Percentiles rank a stretch among this genome's conserved stretches.
Evolutionary conservation across 208 protist species (phyloP).

Genomic region (Leishmania arabica): DNA sequence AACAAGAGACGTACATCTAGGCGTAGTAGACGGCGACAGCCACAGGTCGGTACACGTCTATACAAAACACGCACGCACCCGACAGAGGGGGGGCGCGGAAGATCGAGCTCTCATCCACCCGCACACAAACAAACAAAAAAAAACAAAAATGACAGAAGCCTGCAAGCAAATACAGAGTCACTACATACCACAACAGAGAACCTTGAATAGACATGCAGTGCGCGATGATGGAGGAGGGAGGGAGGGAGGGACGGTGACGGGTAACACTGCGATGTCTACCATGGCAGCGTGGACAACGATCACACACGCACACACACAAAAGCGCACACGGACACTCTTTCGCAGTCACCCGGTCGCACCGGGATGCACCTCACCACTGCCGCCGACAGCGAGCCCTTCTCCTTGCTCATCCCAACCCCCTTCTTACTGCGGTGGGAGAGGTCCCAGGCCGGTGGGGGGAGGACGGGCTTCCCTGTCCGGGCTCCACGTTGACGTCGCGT

Average conservation of each 20-base stretch:
- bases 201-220: not conserved
- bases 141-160: not conserved
- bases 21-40: not conserved
- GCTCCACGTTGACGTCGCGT: slow-evolving; percentile 24
- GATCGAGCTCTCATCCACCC: no score
- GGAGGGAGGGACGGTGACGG: not conserved
- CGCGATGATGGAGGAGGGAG: not conserved
- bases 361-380: not conserved
- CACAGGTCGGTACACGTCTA: not conserved
- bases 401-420: not conserved
- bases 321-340: not conserved
- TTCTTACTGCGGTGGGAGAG: slow-evolving; percentile 1
- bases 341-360: not conserved
- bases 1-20: not conserved
- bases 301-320: not conserved
- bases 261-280: not conserved
- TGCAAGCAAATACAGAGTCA: no score
- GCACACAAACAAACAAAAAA: not conserved
- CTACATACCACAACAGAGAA: no score
- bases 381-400: not conserved
- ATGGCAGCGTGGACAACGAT: not conserved
- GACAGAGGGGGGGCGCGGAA: no score
- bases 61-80: not conserved
- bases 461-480: not conserved
- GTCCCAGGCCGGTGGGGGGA: not conserved